phyloP scores from a whole-genome alignment of 331 rosid species.

The Rhamnella rubrinervis region DNA sequence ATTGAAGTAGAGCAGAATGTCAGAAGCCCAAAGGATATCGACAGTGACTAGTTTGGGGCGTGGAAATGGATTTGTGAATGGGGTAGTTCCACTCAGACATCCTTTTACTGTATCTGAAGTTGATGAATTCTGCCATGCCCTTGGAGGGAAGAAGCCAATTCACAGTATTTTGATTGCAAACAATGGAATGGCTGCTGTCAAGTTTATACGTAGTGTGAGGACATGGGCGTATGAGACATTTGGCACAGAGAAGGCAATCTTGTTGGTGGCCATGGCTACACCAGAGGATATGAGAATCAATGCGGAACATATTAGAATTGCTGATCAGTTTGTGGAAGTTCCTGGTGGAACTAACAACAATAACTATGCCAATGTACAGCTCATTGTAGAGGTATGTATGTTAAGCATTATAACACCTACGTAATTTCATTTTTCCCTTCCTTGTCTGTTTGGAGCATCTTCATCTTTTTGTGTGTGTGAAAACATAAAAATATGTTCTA shows the following conservation, averaged over 20 bases:
- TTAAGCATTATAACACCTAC: constrained; percentile 15
- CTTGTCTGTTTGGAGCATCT: not conserved
- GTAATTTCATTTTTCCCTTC: constrained; percentile 2
- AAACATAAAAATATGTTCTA: too few relatives aligned
- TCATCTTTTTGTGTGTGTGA: too few relatives aligned
- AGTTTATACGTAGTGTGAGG: constrained; percentile 92
- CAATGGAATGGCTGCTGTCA: constrained; percentile 99
- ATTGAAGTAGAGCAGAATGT: constrained; percentile 39
- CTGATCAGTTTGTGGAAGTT: constrained; percentile 97
- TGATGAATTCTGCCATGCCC: constrained; percentile 75
- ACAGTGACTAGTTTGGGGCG: constrained; percentile 48
- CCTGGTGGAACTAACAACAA: constrained; percentile 99
- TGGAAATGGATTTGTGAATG: constrained; percentile 59
- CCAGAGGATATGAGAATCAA: constrained; percentile 99
- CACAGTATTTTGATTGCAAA: constrained; percentile 94
- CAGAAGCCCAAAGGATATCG: constrained; percentile 46
- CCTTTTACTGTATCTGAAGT: constrained; percentile 69
- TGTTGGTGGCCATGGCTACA: constrained; percentile 99
- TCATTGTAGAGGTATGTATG: constrained; percentile 79
- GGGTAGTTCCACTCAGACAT: constrained; percentile 54
- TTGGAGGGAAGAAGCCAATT: constrained; percentile 91
- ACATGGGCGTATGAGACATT: constrained; percentile 96
- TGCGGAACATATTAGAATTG: constrained; percentile 98
- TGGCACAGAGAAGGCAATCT: constrained; percentile 92
- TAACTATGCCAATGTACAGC: constrained; percentile 98